Percentiles rank a stretch among this genome's conserved stretches.
Evolutionary conservation across 306 rosid species (phyloP).

Genomic region (Echinosophora koreensis): DNA sequence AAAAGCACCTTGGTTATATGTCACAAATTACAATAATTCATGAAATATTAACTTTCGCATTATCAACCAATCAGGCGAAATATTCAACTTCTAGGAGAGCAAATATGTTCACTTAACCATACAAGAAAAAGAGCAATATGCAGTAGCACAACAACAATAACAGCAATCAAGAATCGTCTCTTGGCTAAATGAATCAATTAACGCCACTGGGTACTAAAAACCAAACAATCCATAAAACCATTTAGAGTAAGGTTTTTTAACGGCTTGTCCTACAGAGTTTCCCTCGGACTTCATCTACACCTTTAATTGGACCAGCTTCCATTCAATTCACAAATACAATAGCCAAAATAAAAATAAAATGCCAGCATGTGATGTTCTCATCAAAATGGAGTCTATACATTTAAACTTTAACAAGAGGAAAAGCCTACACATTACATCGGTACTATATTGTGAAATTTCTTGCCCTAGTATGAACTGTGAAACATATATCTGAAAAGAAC

Average conservation of each 20-base stretch:
- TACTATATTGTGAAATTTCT: not conserved
- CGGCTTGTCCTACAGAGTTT: not conserved
- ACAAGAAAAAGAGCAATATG: not conserved
- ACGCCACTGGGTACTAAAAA: not conserved
- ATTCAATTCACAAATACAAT: slow-evolving; percentile 1
- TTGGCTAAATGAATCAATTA: not conserved
- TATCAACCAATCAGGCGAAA: slow-evolving; percentile 15
- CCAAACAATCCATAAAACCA: not conserved
- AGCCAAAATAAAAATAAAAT: not conserved
- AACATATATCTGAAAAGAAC: not conserved
- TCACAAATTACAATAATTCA: not conserved
- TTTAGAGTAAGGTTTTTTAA: not conserved
- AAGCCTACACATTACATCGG: not conserved
- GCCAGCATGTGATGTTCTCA: not conserved
- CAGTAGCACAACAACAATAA: not conserved
- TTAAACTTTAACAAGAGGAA: slow-evolving; percentile 25
- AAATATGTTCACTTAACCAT: not conserved
- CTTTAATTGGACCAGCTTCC: not conserved
- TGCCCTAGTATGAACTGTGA: not conserved
- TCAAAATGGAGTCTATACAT: slow-evolving; percentile 7
- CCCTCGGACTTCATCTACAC: not conserved
- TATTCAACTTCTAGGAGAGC: slow-evolving; percentile 6
- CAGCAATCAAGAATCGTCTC: not conserved
- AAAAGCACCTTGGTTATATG: not conserved
- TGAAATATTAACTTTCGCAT: not conserved